Percentiles rank a stretch among this genome's conserved stretches.
phyloP scores from a whole-genome alignment of 2,329 filamentous ascomycete species.

The Fusarium citri region DNA sequence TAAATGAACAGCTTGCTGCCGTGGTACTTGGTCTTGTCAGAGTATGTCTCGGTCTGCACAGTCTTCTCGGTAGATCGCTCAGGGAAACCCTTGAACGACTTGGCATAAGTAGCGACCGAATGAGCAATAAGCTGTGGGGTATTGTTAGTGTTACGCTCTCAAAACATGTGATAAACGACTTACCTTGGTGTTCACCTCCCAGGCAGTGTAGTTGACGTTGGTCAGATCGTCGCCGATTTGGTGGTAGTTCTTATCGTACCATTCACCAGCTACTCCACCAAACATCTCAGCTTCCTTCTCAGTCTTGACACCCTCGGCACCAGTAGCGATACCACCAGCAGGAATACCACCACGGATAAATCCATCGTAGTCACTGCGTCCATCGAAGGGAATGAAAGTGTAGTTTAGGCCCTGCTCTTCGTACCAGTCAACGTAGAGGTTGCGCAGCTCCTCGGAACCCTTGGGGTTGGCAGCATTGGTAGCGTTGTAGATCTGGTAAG shows the following conservation, averaged over 20 bases:
- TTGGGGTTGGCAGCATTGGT: slow-evolving; percentile 76
- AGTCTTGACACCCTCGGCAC: slow-evolving; percentile 82
- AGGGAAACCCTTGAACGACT: slow-evolving; percentile 74
- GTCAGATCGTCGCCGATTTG: slow-evolving; percentile 69
- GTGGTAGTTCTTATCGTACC: slow-evolving; percentile 71
- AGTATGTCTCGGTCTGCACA: slow-evolving; percentile 46
- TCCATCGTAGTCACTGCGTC: slow-evolving; percentile 82
- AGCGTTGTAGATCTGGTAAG: slow-evolving; percentile 77
- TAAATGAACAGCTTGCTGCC: slow-evolving; percentile 50
- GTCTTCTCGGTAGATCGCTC: slow-evolving; percentile 56
- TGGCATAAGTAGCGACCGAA: slow-evolving; percentile 76
- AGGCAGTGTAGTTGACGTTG: slow-evolving; percentile 70
- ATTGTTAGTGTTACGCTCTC: slow-evolving; percentile 36
- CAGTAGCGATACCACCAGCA: slow-evolving; percentile 80
- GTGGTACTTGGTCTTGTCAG: slow-evolving; percentile 60
- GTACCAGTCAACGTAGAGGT: slow-evolving; percentile 77
- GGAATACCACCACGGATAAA: slow-evolving; percentile 81
- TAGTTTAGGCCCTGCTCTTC: slow-evolving; percentile 70
- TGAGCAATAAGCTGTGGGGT: slow-evolving; percentile 71
- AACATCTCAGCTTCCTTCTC: slow-evolving; percentile 72
- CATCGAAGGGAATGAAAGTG: slow-evolving; percentile 80
- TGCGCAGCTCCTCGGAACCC: slow-evolving; percentile 76
- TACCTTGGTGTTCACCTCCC: slow-evolving; percentile 71
- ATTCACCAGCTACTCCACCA: slow-evolving; percentile 74
- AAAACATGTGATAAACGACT: slow-evolving; percentile 25